A percentile compares a stretch with the other conserved stretches of the same genome.
phyloP scores from a whole-genome alignment of 495 filamentous ascomycete genomes.

The Penicillium chermesinum region DNA sequence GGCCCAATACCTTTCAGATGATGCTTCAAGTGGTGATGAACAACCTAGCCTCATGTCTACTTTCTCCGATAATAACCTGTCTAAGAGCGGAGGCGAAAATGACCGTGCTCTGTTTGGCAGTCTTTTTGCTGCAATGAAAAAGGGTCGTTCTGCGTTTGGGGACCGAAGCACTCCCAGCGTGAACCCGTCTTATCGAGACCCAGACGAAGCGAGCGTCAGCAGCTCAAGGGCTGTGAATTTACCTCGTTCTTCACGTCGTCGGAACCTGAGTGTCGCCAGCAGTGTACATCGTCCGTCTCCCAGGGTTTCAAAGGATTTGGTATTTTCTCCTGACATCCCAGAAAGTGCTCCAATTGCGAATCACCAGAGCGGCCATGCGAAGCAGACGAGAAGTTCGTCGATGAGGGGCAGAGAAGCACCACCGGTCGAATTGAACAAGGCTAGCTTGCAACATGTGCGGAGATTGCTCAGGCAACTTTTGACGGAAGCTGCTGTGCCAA shows the following conservation, averaged over 20 bases:
- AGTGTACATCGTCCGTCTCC: slow-evolving; percentile 67
- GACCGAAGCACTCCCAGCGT: slow-evolving; percentile 64
- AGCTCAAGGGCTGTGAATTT: slow-evolving; percentile 53
- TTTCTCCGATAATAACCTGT: slow-evolving; percentile 48
- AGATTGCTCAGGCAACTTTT: slow-evolving; percentile 80
- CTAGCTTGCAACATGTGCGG: slow-evolving; percentile 82
- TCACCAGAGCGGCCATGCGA: slow-evolving; percentile 7
- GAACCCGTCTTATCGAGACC: slow-evolving; percentile 56
- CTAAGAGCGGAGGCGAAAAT: slow-evolving; percentile 47
- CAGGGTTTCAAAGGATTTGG: slow-evolving; percentile 44
- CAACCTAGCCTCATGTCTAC: slow-evolving; percentile 81
- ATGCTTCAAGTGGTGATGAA: slow-evolving; percentile 86
- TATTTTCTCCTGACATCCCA: slow-evolving; percentile 30
- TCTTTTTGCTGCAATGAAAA: slow-evolving; percentile 61
- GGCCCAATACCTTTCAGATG: slow-evolving; percentile 92
- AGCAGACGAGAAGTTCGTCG: slow-evolving; percentile 75
- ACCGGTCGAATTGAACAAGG: slow-evolving; percentile 74
- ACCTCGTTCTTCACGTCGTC: slow-evolving; percentile 52
- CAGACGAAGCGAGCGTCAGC: slow-evolving; percentile 53
- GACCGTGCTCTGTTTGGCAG: slow-evolving; percentile 51
- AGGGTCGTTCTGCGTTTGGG: slow-evolving; percentile 63
- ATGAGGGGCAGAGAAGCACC: slow-evolving; percentile 73
- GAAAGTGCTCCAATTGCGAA: neutral
- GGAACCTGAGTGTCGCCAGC: slow-evolving; percentile 76
- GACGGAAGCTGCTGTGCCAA: slow-evolving; percentile 66